Evolutionary conservation across 495 filamentous ascomycete genomes (phyloP).

Genomic region (Podospora appendiculata): DNA sequence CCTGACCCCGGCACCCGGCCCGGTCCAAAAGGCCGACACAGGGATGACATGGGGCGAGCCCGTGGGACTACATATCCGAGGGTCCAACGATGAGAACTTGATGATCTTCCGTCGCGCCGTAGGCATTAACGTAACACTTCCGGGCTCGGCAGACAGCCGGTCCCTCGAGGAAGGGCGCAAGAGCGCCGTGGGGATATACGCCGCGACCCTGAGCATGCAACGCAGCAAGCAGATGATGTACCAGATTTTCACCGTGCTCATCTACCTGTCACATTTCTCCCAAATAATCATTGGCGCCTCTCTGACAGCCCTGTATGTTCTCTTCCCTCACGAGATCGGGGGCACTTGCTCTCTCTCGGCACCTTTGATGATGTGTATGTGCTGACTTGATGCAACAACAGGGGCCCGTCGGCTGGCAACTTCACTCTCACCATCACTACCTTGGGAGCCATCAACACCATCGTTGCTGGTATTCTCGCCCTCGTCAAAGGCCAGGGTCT

Average conservation of each 20-base stretch:
- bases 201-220: slow-evolving; percentile 21
- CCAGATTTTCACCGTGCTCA: slow-evolving; percentile 18
- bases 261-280: slow-evolving; percentile 28
- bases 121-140: slow-evolving; percentile 27
- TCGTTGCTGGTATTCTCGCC: slow-evolving; percentile 41
- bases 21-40: slow-evolving; percentile 12
- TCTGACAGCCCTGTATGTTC: slow-evolving; percentile 32
- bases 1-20: slow-evolving; percentile 1
- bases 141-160: slow-evolving; percentile 8
- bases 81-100: slow-evolving; percentile 37
- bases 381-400: background rate
- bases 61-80: slow-evolving; percentile 29
- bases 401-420: slow-evolving; percentile 29
- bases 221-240: slow-evolving; percentile 17
- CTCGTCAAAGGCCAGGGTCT: slow-evolving; percentile 38
- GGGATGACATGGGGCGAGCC: slow-evolving; percentile 30
- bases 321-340: background rate
- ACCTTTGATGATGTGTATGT: background rate
- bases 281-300: slow-evolving; percentile 41
- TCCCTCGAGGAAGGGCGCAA: slow-evolving; percentile 34
- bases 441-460: slow-evolving; percentile 40
- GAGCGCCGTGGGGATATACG: slow-evolving; percentile 31
- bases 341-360: no score
- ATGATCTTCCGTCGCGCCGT: slow-evolving; percentile 34
- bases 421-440: slow-evolving; percentile 33